A percentile compares a stretch with the other conserved stretches of the same genome.
These are phyloP conservation scores for Candolleomyces efflorescens DNA, from an alignment of 768 basidiomycete species.

Conservation along the genomic window DNA sequence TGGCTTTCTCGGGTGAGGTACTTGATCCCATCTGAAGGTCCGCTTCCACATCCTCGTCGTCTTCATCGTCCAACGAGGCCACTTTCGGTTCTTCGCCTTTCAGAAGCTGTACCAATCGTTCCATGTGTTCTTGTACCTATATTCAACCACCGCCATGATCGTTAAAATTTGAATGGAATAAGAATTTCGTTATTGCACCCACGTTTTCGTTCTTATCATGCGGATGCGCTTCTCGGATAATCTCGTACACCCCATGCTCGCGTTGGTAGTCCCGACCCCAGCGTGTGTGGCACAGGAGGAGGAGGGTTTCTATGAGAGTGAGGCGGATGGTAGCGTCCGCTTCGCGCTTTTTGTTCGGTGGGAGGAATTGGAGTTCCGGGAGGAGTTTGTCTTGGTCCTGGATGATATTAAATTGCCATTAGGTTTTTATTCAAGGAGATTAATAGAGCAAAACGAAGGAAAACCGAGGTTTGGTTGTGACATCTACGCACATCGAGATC, in stretches of 20 bases:
- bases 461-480: not conserved
- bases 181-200: too few species aligned
- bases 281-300: slow-evolving; percentile 83
- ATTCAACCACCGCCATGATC: too few species aligned
- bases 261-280: slow-evolving; percentile 85
- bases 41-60: slow-evolving; percentile 16
- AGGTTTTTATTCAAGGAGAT: not conserved
- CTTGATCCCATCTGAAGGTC: slow-evolving; percentile 14
- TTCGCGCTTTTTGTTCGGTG: slow-evolving; percentile 81
- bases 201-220: slow-evolving; percentile 79
- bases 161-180: too few species aligned
- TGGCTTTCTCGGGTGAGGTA: not conserved
- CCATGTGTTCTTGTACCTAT: slow-evolving; percentile 86
- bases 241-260: slow-evolving; percentile 79
- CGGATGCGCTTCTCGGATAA: slow-evolving; percentile 74
- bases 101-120: slow-evolving; percentile 82
- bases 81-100: slow-evolving; percentile 69
- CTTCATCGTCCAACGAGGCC: slow-evolving; percentile 30
- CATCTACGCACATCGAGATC: slow-evolving; percentile 69
- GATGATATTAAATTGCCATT: too few species aligned
- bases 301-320: slow-evolving; percentile 84
- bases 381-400: slow-evolving; percentile 90
- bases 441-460: not conserved
- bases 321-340: slow-evolving; percentile 69
- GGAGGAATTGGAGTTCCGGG: slow-evolving; percentile 81